Percentiles rank a stretch among this genome's conserved stretches.
phyloP scores from a whole-genome alignment of 2,329 filamentous ascomycete genomes.

The Fusarium chaquense region DNA sequence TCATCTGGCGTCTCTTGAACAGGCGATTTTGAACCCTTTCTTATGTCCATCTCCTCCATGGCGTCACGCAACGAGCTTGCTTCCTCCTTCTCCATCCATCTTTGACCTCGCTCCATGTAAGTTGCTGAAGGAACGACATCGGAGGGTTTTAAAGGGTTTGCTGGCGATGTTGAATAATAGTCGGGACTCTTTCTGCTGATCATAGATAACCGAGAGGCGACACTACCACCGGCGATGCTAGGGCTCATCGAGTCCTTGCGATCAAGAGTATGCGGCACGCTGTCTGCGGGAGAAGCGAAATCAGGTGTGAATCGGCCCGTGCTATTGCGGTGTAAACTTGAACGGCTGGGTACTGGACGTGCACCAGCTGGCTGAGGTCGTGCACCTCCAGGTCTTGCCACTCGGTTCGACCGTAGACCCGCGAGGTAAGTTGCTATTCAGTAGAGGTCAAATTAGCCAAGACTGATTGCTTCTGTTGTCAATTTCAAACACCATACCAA shows the following conservation, averaged over 20 bases:
- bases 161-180: conserved; percentile 61
- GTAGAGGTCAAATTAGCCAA: conserved; percentile 37
- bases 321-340: conserved; percentile 46
- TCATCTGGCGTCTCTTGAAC: conserved; percentile 55
- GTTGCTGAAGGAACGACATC: conserved; percentile 73
- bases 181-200: conserved; percentile 60
- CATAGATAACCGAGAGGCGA: conserved; percentile 64
- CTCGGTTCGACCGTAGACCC: conserved; percentile 75
- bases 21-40: conserved; percentile 50
- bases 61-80: conserved; percentile 76
- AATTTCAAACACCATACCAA: conserved; percentile 61
- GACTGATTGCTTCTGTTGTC: conserved; percentile 10
- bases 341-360: conserved; percentile 49
- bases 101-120: conserved; percentile 79
- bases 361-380: conserved; percentile 67
- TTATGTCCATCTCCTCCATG: conserved; percentile 78
- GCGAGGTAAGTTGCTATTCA: conserved; percentile 75
- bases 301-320: conserved; percentile 51
- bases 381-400: conserved; percentile 76
- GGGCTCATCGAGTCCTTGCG: conserved; percentile 51
- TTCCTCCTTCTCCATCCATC: conserved; percentile 87
- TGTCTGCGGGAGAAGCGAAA: conserved; percentile 48
- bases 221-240: conserved; percentile 59
- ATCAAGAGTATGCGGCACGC: conserved; percentile 41
- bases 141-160: conserved; percentile 65